Percentiles rank a stretch among this genome's conserved stretches.
Evolutionary conservation across 345 rosid species (phyloP).

Genomic region (Aquilaria sinensis): DNA sequence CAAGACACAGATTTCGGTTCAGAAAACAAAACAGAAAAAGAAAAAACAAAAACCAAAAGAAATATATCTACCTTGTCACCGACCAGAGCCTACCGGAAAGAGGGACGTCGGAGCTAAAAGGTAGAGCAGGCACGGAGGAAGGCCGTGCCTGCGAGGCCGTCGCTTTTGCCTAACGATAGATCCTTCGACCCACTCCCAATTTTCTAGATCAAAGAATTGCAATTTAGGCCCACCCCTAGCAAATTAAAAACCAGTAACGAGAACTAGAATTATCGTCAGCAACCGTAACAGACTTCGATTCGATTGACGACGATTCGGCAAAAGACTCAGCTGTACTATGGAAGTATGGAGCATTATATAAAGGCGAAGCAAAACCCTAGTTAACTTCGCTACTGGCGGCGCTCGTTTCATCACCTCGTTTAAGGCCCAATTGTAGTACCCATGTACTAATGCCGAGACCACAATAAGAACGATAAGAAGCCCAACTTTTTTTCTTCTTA

Average conservation of each 20-base stretch:
- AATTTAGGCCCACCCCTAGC: slow-evolving; percentile 24
- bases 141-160: slow-evolving; percentile 12
- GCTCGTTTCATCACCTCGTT: too few relatives aligned
- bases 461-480: too few relatives aligned
- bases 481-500: too few relatives aligned
- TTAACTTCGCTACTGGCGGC: too few relatives aligned
- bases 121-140: slow-evolving; percentile 21
- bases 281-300: too few relatives aligned
- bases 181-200: slow-evolving; percentile 23
- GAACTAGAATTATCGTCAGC: too few relatives aligned
- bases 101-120: slow-evolving; percentile 39
- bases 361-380: too few relatives aligned
- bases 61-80: slow-evolving; percentile 53
- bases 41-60: background rate
- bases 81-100: slow-evolving; percentile 5
- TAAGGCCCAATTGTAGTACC: too few relatives aligned
- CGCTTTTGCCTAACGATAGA: slow-evolving; percentile 47
- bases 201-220: slow-evolving; percentile 29
- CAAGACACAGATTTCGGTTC: background rate
- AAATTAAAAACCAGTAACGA: background rate
- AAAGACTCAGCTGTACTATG: too few relatives aligned
- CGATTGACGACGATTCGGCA: too few relatives aligned
- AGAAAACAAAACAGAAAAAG: background rate
- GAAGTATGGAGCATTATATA: too few relatives aligned
- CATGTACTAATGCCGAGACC: too few relatives aligned